Conservation (phyloP, 2,329 filamentous ascomycete species). For the Ophiosphaerella korrae region DNA sequence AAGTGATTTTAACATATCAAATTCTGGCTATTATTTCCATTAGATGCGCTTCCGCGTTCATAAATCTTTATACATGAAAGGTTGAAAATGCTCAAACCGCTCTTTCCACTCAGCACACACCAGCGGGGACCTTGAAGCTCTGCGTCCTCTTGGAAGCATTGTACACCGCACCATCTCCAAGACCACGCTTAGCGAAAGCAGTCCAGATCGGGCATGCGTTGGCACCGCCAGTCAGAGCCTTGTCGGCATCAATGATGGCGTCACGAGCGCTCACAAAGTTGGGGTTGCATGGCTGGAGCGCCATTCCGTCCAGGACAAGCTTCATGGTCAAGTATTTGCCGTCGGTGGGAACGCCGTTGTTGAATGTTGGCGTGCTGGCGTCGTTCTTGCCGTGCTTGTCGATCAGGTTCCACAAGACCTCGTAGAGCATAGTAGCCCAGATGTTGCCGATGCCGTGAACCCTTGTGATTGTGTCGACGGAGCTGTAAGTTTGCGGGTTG, state of each 20-base stretch:
- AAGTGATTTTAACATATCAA: no score
- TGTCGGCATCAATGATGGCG: slow-evolving; percentile 62
- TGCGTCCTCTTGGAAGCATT: slow-evolving; percentile 21
- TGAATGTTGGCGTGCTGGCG: slow-evolving; percentile 49
- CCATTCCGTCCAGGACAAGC: slow-evolving; percentile 59
- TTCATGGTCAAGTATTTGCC: slow-evolving; percentile 60
- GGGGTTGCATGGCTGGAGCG: slow-evolving; percentile 62
- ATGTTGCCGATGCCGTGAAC: slow-evolving; percentile 59
- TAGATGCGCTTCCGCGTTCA: no score
- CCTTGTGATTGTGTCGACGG: slow-evolving; percentile 44
- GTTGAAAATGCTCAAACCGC: not conserved
- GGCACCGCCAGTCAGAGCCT: slow-evolving; percentile 55
- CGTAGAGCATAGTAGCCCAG: slow-evolving; percentile 61
- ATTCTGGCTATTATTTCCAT: no score
- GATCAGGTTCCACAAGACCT: slow-evolving; percentile 63
- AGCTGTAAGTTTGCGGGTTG: slow-evolving; percentile 59
- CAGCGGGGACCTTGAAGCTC: slow-evolving; percentile 28
- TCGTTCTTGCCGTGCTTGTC: slow-evolving; percentile 61
- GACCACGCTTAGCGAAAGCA: slow-evolving; percentile 62
- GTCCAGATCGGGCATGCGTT: slow-evolving; percentile 61
- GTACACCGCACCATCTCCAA: slow-evolving; percentile 48
- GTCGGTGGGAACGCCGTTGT: slow-evolving; percentile 57
- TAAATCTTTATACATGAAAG: not conserved
- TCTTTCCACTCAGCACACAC: slow-evolving; percentile 1
- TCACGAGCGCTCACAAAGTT: slow-evolving; percentile 60